Base-by-base conservation (phyloP, 352 stramenopile genomes). In the Phytophthora sp. region DNA sequence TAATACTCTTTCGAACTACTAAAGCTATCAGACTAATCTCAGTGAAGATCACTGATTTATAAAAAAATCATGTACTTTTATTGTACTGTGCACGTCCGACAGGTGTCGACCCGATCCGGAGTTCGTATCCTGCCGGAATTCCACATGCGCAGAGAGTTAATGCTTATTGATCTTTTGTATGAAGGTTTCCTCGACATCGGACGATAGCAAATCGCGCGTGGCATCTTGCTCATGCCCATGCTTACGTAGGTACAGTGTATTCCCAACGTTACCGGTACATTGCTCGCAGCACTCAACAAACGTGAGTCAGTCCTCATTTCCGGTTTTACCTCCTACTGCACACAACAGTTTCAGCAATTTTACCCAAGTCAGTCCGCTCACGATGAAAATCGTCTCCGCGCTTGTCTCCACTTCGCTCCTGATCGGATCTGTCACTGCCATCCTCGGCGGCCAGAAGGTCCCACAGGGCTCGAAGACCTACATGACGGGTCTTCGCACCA, bases 391-490 rank as follows among this genome's bases (percentile, higher is more conserved):
- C n/a, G 39, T 64, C 24, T 71, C 63, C 15, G 61, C 56, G 9
- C 16, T 61, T n/a, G 52, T 71, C 35, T 71, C 63, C 18, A 46
- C 63, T 16, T 71, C 63, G 5, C 29, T 71, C 24, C 39, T 71
- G n/a, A 45, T 71, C 24, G 63, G 63, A 42, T 66, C 63, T 2
- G 63, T 52, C 4, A 12, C 49, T 21, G 63, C 33, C 21, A 83
- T 87, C 31, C 44, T 81, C 33, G 72, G 71, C 9, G 75, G 73
- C 4, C 68, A 67, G 11, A 72, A 65, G 15, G 73, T 83, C 9
- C 58, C 78, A 8, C 42, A 62, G 18, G 73, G 71, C 7, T 42
- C 58, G 4, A 77, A 80, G 63, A 82, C 66, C 21, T 86, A 83
- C 66, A 71, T 52, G 24, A 68, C 58, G 3, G 78, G 76, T 21